A percentile compares a stretch with the other conserved stretches of the same genome.
Evolutionary conservation across 1,284 basidiomycete genomes (phyloP).

Genomic region (Stereum hirsutum): DNA sequence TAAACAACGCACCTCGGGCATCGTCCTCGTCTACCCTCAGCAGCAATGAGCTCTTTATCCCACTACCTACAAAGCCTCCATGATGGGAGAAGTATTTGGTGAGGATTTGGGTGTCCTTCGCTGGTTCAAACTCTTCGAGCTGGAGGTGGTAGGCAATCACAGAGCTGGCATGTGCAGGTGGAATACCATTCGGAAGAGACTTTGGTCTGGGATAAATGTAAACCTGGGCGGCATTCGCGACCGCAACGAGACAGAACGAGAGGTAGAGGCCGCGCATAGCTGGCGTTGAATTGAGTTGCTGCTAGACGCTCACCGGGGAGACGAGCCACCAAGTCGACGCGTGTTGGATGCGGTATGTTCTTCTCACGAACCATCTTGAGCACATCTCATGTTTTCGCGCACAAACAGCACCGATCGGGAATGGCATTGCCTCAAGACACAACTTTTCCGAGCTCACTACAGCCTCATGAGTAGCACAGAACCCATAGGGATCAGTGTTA

Average conservation of each 20-base stretch:
- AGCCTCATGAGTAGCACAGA: too few species aligned
- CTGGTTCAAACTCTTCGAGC: slow-evolving; percentile 53
- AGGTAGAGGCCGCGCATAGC: too few species aligned
- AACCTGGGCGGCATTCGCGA: slow-evolving; percentile 25
- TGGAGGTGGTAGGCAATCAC: slow-evolving; percentile 60
- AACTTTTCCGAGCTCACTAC: too few species aligned
- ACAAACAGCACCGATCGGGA: too few species aligned
- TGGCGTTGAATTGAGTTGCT: too few species aligned
- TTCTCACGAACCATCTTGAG: too few species aligned
- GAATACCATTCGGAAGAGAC: slow-evolving; percentile 26
- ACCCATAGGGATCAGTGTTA: too few species aligned
- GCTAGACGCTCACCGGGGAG: too few species aligned
- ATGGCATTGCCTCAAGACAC: too few species aligned
- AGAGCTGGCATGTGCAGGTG: slow-evolving; percentile 44
- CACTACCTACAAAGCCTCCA: slow-evolving; percentile 51
- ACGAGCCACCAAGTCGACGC: too few species aligned
- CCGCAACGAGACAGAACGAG: slow-evolving; percentile 8
- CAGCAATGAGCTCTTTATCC: slow-evolving; percentile 39
- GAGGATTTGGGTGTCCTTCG: slow-evolving; percentile 23
- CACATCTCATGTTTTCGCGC: too few species aligned
- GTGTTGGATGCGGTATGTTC: too few species aligned
- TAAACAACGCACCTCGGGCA: slow-evolving; percentile 37
- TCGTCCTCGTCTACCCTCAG: slow-evolving; percentile 51
- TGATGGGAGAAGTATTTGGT: slow-evolving; percentile 20
- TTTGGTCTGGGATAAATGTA: slow-evolving; percentile 41